Conservation (phyloP, 495 filamentous ascomycete species). For the Pseudoneurospora amorphoporcata region DNA sequence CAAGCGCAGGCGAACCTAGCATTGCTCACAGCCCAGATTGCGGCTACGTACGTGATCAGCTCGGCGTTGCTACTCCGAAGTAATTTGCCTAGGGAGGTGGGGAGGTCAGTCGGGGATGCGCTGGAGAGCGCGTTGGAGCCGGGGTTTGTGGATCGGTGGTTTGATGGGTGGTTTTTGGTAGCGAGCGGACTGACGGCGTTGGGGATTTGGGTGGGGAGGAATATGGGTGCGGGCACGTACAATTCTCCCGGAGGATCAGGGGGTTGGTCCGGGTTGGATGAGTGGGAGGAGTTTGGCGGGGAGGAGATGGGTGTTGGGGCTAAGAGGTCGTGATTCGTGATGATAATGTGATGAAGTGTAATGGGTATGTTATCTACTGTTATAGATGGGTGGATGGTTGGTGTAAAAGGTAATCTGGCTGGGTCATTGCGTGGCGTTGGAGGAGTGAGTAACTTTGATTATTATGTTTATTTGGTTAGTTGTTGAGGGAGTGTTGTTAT, state of each 20-base stretch:
- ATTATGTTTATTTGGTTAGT: neutral
- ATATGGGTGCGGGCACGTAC: conserved; percentile 26
- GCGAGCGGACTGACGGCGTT: conserved; percentile 50
- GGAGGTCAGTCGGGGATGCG: conserved; percentile 60
- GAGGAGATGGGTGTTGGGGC: conserved; percentile 55
- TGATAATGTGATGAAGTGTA: neutral
- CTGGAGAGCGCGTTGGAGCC: conserved; percentile 59
- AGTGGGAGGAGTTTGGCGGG: conserved; percentile 53
- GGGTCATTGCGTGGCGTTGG: neutral
- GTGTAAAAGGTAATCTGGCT: neutral
- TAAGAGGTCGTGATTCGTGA: conserved; percentile 35
- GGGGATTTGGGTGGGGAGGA: conserved; percentile 59
- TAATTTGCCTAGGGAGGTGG: conserved; percentile 61
- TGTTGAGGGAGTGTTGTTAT: no score
- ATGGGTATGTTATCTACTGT: neutral
- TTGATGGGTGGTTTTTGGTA: conserved; percentile 68
- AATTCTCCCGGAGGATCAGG: conserved; percentile 16
- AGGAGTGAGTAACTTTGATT: neutral
- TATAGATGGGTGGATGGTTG: neutral
- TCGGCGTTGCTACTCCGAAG: conserved; percentile 61
- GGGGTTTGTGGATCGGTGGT: conserved; percentile 73
- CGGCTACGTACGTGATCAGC: conserved; percentile 69
- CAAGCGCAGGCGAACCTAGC: conserved; percentile 58
- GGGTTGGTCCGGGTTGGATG: conserved; percentile 37
- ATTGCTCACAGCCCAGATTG: conserved; percentile 62